phyloP scores from a whole-genome alignment of 192 early-diverging fungal genomes.

The Pilaira anomala region DNA sequence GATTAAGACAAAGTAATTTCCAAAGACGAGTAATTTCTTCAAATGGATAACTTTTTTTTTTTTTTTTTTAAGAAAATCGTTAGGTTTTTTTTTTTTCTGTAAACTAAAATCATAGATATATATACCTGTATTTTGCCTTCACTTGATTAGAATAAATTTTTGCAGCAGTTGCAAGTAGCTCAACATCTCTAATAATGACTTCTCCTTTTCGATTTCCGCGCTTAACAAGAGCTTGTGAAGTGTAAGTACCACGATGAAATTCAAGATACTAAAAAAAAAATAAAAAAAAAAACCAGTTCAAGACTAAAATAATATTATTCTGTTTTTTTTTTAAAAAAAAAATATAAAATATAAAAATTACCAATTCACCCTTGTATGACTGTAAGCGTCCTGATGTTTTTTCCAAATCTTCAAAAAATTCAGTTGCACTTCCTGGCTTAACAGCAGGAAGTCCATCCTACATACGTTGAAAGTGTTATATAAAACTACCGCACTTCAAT shows the following conservation, averaged over 20 bases:
- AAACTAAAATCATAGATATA: background rate
- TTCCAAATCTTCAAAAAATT: slow-evolving; percentile 83
- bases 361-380: slow-evolving; percentile 92
- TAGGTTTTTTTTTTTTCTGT: background rate
- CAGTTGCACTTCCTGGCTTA: slow-evolving; percentile 68
- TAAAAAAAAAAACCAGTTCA: background rate
- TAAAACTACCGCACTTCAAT: too few relatives aligned
- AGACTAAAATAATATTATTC: background rate
- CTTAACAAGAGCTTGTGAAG: slow-evolving; percentile 85
- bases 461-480: too few relatives aligned
- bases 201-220: slow-evolving; percentile 84
- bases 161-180: slow-evolving; percentile 66
- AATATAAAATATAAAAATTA: too few relatives aligned
- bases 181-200: slow-evolving; percentile 80
- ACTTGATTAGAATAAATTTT: slow-evolving; percentile 1
- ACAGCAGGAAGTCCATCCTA: slow-evolving; percentile 74
- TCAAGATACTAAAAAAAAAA: slow-evolving; percentile 91
- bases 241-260: slow-evolving; percentile 98
- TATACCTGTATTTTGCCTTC: slow-evolving; percentile 3
- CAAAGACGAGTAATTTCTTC: slow-evolving; percentile 77
- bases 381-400: slow-evolving; percentile 65
- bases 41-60: slow-evolving; percentile 61
- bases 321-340: background rate
- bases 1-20: slow-evolving; percentile 89
- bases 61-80: background rate